Evolutionary conservation across 2,329 filamentous ascomycete species (phyloP), one percentile per base, ranked within the genome.

Genomic region (Cladosporium sphaerospermum): DNA sequence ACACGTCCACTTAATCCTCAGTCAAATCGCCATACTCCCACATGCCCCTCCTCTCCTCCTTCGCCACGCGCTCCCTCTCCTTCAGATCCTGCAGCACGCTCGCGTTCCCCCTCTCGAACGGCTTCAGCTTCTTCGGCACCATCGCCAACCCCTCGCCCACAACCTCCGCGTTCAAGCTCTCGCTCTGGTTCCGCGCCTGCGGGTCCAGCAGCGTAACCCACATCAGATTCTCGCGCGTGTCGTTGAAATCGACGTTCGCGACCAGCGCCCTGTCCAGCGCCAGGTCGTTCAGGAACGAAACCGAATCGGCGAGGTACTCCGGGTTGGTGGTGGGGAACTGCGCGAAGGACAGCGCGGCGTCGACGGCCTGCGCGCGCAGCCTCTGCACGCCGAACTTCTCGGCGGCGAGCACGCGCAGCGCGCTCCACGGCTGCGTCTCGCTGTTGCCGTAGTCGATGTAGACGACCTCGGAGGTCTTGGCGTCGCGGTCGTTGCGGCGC

Each of bases 11-110:
- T 50, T 65, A 69, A 54, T 95, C 89, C 75, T 96, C 91, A 11
- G 89, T 95, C 66, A 96, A 79, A 70, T 97, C 93, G 62, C 93
- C 93, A 72, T 97, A 99, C 79, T 99, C 93, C 91, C 92, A 99
- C 81, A 96, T 93, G 41, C 93, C 93, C 60, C 83, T 78, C 57
- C 90, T 82, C 54, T 84, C 83, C 52, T 81, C 76, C 80, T 95
- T 96, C 4, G 92, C 92, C 69, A 85, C 78, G 34, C 79, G 77
- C 76, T 95, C 86, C 48, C 86, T 81, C 69, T 86, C 80, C 65
- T 81, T 84, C 57, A 96, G 74, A 62, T 81, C 81, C 69, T 83
- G 81, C 57, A 96, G 73, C 41, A 90, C 82, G 33, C 87, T 79
- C 54, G 80, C 79, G 43, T 88, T 88, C 8, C 82, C 83, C 54